Base-by-base conservation (phyloP, 805 yeast genomes). In the Kodamaea leandrae region DNA sequence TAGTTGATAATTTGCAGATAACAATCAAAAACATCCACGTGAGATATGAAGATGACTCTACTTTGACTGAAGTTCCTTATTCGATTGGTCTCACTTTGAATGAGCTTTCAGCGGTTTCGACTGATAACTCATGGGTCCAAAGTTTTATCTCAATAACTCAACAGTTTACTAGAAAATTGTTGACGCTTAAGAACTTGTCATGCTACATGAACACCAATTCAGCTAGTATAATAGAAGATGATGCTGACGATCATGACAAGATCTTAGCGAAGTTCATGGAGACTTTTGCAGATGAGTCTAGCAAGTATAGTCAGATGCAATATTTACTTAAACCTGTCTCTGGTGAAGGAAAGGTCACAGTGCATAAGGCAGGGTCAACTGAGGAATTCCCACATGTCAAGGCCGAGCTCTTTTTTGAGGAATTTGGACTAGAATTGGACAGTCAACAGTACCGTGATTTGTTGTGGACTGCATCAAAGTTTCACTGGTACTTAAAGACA, bases 21-120 rank as follows among this genome's bases (percentile, higher is more conserved):
- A 86, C 96, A 2, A 86, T 93, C 49, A 86, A 82, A 52, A 88
- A 87, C 56, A 93, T 93, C 48, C 99, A 93, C 60, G 61, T 93
- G 15, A 74, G 99, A 43, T 93, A 90, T 55, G 99, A 95, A 55
- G 99, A 93, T 63, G 74, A 72, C 43, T 67, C 75, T 5, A 74
- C 78, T 4, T 81, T 87, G 49, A 82, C 95, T 0, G 83, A 81
- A 43, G 56, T 59, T 21, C 95, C 96, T 2, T 86, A 86, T 50
- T 73, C 96, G 0, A 63, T 89, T 27, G 99, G 99, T 3, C 52
- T 88, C 13, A 83, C 95, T 0, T 71, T 93, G 36, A 76, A 78
- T 30, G 98, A 93, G 63, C 70, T 93, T 30, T 87, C 96, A 0
- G 98, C 96, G 0, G 85, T 89, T 0, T 87, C 96, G 1, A 82